Base-by-base conservation (phyloP, 371 early-diverging fungal genomes). In the Rhizopus arrhizus region DNA sequence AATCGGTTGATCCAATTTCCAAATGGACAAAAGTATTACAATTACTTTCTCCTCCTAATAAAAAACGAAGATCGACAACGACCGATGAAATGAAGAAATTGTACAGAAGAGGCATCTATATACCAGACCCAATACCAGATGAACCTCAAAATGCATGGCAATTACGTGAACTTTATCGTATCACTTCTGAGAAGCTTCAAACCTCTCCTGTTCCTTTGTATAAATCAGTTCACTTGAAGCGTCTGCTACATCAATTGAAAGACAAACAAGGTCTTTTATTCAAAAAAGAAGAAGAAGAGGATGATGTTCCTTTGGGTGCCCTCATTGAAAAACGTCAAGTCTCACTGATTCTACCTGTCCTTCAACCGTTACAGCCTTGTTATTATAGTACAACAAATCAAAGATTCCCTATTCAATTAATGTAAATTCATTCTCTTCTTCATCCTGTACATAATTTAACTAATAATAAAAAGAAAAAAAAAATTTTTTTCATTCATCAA, bases 141-240 rank as follows among this genome's bases (percentile, higher is more conserved):
- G 61, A 61, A 5, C 66, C 66, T 7, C 51, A 47, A 56, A 61
- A 66, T 15, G 34, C 48, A 12, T 40, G 42, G 52, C 66, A 66
- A 9, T 52, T 57, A 52, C 61, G 66, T 56, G 13, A 46, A n/a
- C 46, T 66, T 28, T 66, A 66, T 47, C 57, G 49, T 34, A 16
- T 58, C n/a, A 66, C 66, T 0, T 22, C 52, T 4, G 52, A 66
- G 34, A 66, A 66, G 53, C 66, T 66, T 54, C 61, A 53, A 28
- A 47, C 38, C 46, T 56, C 50, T 33, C 13, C 53, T n/a, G 12
- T 64, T 13, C 65, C 65, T 13, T 56, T 66, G 56, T 43, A 34
- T 28, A 61, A 66, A 66, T 46, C 33, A 2, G 32, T 66, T 57
- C 61, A 57, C 43, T 61, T 66, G 34, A 52, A 29, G 32, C 29